Percentiles rank a stretch among this genome's conserved stretches.
Evolutionary conservation across 495 filamentous ascomycete species (phyloP).

Genomic region (Neurospora sp.): DNA sequence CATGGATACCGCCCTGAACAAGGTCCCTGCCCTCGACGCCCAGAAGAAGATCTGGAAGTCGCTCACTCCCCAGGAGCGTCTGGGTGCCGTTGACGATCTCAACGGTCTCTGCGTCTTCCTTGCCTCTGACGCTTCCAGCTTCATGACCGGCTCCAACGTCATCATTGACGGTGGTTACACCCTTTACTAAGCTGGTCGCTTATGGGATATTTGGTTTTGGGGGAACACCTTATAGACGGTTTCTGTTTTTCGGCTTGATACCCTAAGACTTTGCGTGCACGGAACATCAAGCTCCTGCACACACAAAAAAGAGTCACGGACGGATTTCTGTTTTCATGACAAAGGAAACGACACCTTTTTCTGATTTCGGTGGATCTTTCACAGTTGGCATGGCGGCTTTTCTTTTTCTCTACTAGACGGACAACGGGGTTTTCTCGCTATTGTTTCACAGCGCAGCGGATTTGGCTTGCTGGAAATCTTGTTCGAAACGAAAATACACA

Average conservation of each 20-base stretch:
- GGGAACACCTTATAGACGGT: background rate
- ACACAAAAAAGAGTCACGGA: background rate
- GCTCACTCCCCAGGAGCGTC: slow-evolving; percentile 60
- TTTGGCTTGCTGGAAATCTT: background rate
- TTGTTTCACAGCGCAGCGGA: background rate
- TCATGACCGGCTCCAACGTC: slow-evolving; percentile 73
- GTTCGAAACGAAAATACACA: background rate
- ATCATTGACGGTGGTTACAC: slow-evolving; percentile 59
- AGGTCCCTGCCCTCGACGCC: slow-evolving; percentile 59
- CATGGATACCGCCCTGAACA: slow-evolving; percentile 71
- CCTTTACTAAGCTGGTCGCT: slow-evolving; percentile 24
- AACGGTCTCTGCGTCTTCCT: slow-evolving; percentile 73
- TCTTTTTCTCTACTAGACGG: background rate
- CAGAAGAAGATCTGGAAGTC: slow-evolving; percentile 73
- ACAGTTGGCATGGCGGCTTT: background rate
- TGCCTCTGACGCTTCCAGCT: slow-evolving; percentile 59
- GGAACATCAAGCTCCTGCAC: background rate
- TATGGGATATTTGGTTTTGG: background rate
- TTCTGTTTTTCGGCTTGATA: background rate
- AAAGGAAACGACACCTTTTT: background rate
- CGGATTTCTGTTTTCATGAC: background rate
- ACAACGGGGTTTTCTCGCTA: background rate
- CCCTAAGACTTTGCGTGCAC: background rate
- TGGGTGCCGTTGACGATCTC: slow-evolving; percentile 66
- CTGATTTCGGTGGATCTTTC: background rate